A percentile compares a stretch with the other conserved stretches of the same genome.
These are phyloP conservation scores for Zygoascus meyerae DNA, from an alignment of 1,139 yeast species.

Conservation along the genomic window DNA sequence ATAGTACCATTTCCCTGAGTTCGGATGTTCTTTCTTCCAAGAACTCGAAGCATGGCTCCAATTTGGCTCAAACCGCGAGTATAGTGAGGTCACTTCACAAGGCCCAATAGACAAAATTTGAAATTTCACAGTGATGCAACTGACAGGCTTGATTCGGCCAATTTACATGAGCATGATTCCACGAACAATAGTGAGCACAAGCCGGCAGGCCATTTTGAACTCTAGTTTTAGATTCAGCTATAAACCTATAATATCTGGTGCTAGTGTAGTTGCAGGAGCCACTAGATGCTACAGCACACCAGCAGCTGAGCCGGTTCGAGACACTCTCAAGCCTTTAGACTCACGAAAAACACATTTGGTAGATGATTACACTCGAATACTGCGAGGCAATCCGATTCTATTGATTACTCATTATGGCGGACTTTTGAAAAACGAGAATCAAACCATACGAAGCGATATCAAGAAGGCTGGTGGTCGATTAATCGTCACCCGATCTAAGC, in stretches of 20 bases:
- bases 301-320: background rate
- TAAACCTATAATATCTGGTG: background rate
- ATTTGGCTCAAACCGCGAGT: too few species aligned
- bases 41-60: too few species aligned
- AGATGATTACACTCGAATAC: conserved; percentile 67
- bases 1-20: too few species aligned
- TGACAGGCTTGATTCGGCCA: too few species aligned
- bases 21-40: too few species aligned
- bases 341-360: conserved; percentile 72
- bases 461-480: conserved; percentile 59
- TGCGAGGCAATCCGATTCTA: conserved; percentile 62
- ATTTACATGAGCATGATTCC: too few species aligned
- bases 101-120: too few species aligned
- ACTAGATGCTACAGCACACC: background rate
- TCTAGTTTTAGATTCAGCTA: too few species aligned
- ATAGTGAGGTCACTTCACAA: too few species aligned
- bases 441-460: conserved; percentile 55
- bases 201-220: too few species aligned
- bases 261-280: background rate
- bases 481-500: conserved; percentile 58
- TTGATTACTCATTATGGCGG: conserved; percentile 82
- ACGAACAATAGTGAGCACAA: too few species aligned
- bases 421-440: conserved; percentile 62
- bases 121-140: too few species aligned
- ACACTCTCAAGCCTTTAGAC: conserved; percentile 24